phyloP scores from a whole-genome alignment of 2,329 filamentous ascomycete genomes.

The Nemania bipapillata region DNA sequence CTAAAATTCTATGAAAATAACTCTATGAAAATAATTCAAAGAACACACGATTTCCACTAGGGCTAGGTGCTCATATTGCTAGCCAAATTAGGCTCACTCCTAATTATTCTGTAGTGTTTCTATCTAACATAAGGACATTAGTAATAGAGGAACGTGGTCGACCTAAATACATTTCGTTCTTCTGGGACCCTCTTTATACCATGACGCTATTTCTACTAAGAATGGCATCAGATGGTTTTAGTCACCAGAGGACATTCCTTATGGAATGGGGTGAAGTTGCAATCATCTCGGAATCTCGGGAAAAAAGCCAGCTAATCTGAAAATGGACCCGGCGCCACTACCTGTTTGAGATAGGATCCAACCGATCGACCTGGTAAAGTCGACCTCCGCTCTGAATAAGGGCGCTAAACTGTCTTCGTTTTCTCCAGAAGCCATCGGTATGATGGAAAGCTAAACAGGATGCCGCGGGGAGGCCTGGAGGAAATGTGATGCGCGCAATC shows the following conservation, averaged over 20 bases:
- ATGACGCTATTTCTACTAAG: background rate
- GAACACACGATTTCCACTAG: no score
- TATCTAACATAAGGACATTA: no score
- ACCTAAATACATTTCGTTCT: no score
- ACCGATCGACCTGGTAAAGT: slow-evolving; percentile 37
- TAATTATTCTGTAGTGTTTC: no score
- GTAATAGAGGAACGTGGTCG: no score
- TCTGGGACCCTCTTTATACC: background rate
- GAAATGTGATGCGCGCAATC: slow-evolving; percentile 39
- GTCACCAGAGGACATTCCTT: background rate
- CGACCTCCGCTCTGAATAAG: slow-evolving; percentile 37
- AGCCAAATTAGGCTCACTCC: no score
- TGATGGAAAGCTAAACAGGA: slow-evolving; percentile 36
- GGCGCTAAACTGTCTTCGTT: slow-evolving; percentile 21
- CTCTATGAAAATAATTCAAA: no score
- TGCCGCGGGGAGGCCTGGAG: slow-evolving; percentile 32
- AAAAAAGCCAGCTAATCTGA: slow-evolving; percentile 18
- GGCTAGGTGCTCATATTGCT: no score
- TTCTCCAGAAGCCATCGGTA: background rate
- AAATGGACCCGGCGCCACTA: slow-evolving; percentile 35
- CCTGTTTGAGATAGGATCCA: slow-evolving; percentile 27
- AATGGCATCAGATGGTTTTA: background rate
- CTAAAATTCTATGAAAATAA: no score
- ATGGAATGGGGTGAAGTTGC: background rate
- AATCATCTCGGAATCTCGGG: background rate